Conservation (phyloP, 2,329 filamentous ascomycete species). For the Diaporthe ampelina region DNA sequence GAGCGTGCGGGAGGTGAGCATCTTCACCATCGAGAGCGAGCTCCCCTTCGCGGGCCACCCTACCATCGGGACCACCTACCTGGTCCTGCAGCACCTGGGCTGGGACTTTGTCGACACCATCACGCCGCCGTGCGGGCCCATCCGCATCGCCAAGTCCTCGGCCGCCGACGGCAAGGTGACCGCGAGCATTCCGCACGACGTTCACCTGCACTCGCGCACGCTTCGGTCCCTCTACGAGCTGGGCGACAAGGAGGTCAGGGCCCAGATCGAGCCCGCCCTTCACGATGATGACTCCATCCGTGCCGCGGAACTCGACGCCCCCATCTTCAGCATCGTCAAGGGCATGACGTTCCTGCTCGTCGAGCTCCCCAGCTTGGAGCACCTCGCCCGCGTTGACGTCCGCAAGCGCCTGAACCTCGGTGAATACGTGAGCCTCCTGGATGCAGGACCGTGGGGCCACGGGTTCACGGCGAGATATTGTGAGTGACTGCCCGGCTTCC, state of each 20-base stretch:
- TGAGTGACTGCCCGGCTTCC: neutral
- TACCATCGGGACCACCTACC: slow-evolving; percentile 69
- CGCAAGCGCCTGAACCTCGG: slow-evolving; percentile 49
- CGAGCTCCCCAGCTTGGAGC: slow-evolving; percentile 70
- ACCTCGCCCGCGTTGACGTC: slow-evolving; percentile 60
- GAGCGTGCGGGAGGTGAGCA: slow-evolving; percentile 64
- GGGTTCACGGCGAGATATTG: slow-evolving; percentile 67
- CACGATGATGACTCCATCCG: slow-evolving; percentile 49
- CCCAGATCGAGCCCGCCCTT: slow-evolving; percentile 50
- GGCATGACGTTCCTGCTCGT: slow-evolving; percentile 82
- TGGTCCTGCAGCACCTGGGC: slow-evolving; percentile 55
- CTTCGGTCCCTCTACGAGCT: slow-evolving; percentile 52
- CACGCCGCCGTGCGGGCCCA: slow-evolving; percentile 69
- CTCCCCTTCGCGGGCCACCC: slow-evolving; percentile 75
- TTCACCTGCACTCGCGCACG: slow-evolving; percentile 69
- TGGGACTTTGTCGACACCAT: slow-evolving; percentile 57
- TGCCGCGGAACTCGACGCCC: slow-evolving; percentile 57
- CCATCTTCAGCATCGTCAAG: slow-evolving; percentile 75
- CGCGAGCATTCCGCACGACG: slow-evolving; percentile 76
- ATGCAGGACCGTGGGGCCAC: slow-evolving; percentile 65
- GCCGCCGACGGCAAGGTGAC: slow-evolving; percentile 58
- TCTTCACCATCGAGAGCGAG: slow-evolving; percentile 69
- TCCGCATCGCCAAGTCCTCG: slow-evolving; percentile 56
- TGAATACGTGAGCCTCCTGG: slow-evolving; percentile 54
- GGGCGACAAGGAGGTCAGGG: slow-evolving; percentile 45